phyloP scores from a whole-genome alignment of 2,329 filamentous ascomycete genomes.

The Cytospora piceicola region DNA sequence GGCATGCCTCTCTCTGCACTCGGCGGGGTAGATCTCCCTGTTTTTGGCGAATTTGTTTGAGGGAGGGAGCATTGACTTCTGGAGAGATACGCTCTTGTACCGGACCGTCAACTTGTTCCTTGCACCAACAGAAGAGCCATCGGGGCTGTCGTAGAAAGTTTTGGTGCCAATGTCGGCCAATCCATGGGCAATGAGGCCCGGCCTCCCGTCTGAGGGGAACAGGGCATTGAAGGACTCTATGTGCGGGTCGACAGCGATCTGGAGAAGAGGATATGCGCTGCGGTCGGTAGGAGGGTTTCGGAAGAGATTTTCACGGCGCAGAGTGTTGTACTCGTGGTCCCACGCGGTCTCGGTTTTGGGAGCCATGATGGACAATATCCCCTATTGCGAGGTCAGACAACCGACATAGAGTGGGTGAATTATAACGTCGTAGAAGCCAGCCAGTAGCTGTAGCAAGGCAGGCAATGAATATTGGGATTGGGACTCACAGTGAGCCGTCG shows the following conservation, averaged over 20 bases:
- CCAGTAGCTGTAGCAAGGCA: not conserved
- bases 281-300: constrained; percentile 84
- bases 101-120: constrained; percentile 79
- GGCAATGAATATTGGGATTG: not conserved
- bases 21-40: constrained; percentile 85
- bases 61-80: constrained; percentile 78
- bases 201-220: constrained; percentile 70
- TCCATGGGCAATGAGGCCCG: constrained; percentile 67
- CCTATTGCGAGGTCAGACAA: constrained; percentile 10
- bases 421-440: not conserved
- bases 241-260: constrained; percentile 86
- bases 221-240: constrained; percentile 95
- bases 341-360: constrained; percentile 70
- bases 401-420: not conserved
- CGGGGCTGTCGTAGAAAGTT: constrained; percentile 81
- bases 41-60: constrained; percentile 84
- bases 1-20: constrained; percentile 91
- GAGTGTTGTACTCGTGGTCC: constrained; percentile 84
- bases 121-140: constrained; percentile 58
- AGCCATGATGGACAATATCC: constrained; percentile 49
- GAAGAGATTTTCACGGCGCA: constrained; percentile 87
- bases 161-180: constrained; percentile 90
- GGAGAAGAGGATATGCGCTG: constrained; percentile 84
- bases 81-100: constrained; percentile 79
- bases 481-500: constrained; percentile 20